Percentiles rank a stretch among this genome's conserved stretches.
Conservation (phyloP, 2,329 filamentous ascomycete species). For the Fusarium haematococcum region DNA sequence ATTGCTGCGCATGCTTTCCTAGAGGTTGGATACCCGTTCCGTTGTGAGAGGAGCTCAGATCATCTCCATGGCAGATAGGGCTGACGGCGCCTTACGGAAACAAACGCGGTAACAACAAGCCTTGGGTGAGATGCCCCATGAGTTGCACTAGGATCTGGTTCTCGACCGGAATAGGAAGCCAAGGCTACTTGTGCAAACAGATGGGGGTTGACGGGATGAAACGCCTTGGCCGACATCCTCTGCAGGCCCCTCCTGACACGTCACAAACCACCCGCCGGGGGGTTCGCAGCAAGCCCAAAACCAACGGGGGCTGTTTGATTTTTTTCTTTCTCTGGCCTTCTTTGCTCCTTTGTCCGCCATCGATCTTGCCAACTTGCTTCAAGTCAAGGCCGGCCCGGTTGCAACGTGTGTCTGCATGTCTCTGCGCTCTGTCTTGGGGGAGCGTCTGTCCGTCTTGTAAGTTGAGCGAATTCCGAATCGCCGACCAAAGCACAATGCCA, state of each 20-base stretch:
- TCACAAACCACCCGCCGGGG: slow-evolving; percentile 40
- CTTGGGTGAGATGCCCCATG: slow-evolving; percentile 7
- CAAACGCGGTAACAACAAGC: slow-evolving; percentile 17
- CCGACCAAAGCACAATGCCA: not conserved
- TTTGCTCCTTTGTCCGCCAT: not conserved
- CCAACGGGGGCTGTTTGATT: slow-evolving; percentile 12
- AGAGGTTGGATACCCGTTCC: not conserved
- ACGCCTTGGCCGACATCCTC: slow-evolving; percentile 40
- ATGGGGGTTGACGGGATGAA: slow-evolving; percentile 43
- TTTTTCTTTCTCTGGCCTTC: not conserved
- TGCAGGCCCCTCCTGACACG: slow-evolving; percentile 44
- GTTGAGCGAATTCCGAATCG: not conserved
- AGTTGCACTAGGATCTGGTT: slow-evolving; percentile 36
- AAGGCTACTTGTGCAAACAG: slow-evolving; percentile 36
- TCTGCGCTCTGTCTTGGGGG: not conserved
- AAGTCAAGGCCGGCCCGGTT: slow-evolving; percentile 14
- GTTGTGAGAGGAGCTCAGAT: slow-evolving; percentile 17
- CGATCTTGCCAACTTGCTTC: slow-evolving; percentile 16
- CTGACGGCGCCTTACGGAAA: slow-evolving; percentile 21
- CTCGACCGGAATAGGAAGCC: slow-evolving; percentile 31
- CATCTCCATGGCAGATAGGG: slow-evolving; percentile 15
- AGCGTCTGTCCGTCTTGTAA: not conserved
- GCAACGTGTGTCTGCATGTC: not conserved
- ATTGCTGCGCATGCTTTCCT: not conserved
- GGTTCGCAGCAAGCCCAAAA: slow-evolving; percentile 37